phyloP scores from a whole-genome alignment of 2,329 filamentous ascomycete genomes.

The Rhinocladiella similis region DNA sequence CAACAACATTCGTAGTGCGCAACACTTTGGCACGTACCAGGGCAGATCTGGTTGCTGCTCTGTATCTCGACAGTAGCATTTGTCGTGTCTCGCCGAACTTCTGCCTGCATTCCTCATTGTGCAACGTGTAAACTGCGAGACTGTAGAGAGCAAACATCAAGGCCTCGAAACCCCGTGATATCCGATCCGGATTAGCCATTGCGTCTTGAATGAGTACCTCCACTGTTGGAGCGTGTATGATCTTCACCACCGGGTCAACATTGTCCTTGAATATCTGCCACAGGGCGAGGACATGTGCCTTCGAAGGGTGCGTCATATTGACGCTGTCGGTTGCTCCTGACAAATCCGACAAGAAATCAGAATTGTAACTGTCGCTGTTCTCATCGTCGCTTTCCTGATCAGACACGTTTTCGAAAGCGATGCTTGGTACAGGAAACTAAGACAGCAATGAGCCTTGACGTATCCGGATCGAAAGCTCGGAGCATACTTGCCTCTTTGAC shows the following conservation, averaged over 20 bases:
- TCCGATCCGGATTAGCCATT: slow-evolving; percentile 18
- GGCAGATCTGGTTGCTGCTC: slow-evolving; percentile 21
- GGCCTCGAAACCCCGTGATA: slow-evolving; percentile 30
- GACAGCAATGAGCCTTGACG: too few relatives aligned
- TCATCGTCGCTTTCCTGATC: slow-evolving; percentile 16
- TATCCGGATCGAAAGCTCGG: too few relatives aligned
- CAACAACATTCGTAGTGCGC: slow-evolving; percentile 49
- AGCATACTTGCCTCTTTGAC: slow-evolving; percentile 25
- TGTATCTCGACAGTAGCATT: slow-evolving; percentile 28
- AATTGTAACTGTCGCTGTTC: slow-evolving; percentile 10
- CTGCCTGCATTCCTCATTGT: slow-evolving; percentile 28
- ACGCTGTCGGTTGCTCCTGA: background rate
- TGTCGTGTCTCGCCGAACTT: slow-evolving; percentile 26
- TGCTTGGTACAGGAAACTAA: slow-evolving; percentile 32
- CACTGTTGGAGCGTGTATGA: slow-evolving; percentile 31
- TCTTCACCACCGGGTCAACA: slow-evolving; percentile 31
- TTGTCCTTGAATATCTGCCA: slow-evolving; percentile 31
- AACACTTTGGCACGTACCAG: slow-evolving; percentile 25
- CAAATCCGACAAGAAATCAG: slow-evolving; percentile 30
- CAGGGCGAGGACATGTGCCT: slow-evolving; percentile 25
- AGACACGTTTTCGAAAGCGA: slow-evolving; percentile 11
- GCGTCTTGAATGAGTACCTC: slow-evolving; percentile 31
- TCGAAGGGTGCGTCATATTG: slow-evolving; percentile 21
- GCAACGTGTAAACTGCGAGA: slow-evolving; percentile 33
- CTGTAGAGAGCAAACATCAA: slow-evolving; percentile 38